Conservation (phyloP, 441 rosid species). For the Populus hybrid region DNA sequence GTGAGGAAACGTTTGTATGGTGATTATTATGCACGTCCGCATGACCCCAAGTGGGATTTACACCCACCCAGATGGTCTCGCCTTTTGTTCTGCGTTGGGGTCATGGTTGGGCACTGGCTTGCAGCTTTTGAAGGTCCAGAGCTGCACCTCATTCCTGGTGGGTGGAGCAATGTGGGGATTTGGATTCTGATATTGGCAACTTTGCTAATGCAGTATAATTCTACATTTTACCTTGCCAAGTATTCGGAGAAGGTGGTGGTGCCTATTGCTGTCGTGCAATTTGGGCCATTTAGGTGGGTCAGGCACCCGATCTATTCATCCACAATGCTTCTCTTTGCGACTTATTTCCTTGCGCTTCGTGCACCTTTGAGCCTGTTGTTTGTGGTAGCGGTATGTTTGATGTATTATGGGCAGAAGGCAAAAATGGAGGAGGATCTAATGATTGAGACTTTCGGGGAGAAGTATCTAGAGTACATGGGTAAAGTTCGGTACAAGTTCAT, state of each 20-base stretch:
- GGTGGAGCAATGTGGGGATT: conserved; percentile 63
- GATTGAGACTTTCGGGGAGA: conserved; percentile 74
- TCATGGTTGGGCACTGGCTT: conserved; percentile 71
- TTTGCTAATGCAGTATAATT: conserved; percentile 67
- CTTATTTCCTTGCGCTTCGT: conserved; percentile 62
- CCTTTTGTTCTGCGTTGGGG: conserved; percentile 51
- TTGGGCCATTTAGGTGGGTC: conserved; percentile 89
- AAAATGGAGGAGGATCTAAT: conserved; percentile 69
- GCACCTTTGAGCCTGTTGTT: conserved; percentile 78
- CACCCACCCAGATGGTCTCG: conserved; percentile 52
- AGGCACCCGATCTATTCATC: conserved; percentile 82
- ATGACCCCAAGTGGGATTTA: conserved; percentile 84
- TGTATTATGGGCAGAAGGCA: conserved; percentile 68
- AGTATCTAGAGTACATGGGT: conserved; percentile 53
- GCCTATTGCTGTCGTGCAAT: conserved; percentile 81
- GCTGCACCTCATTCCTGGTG: conserved; percentile 70
- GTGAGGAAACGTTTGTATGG: conserved; percentile 80
- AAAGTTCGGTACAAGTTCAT: conserved; percentile 78
- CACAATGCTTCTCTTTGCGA: conserved; percentile 62
- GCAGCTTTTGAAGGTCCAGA: conserved; percentile 91
- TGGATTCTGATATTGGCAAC: conserved; percentile 64
- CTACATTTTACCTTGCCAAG: conserved; percentile 79
- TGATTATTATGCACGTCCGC: conserved; percentile 57
- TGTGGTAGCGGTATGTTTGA: conserved; percentile 52
- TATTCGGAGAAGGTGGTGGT: conserved; percentile 81